phyloP scores from a whole-genome alignment of 2,329 filamentous ascomycete species.

The Cryphonectria radicalis region DNA sequence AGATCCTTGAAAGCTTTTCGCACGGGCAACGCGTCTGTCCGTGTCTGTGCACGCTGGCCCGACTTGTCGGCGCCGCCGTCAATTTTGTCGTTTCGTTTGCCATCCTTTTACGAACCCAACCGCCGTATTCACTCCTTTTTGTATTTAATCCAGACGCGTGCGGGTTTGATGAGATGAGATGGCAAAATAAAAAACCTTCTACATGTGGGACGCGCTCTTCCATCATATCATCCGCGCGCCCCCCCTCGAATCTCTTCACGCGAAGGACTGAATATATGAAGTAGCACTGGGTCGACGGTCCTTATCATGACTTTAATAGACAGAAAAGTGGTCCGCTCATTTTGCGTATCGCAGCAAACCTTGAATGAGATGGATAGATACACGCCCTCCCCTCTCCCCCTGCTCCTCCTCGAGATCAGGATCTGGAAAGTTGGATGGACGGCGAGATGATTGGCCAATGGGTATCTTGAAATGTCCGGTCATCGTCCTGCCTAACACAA shows the following conservation, averaged over 20 bases:
- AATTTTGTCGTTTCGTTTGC: neutral
- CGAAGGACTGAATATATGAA: slow-evolving; percentile 1
- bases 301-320: slow-evolving; percentile 24
- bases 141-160: neutral
- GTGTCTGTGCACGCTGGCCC: slow-evolving; percentile 19
- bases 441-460: slow-evolving; percentile 26
- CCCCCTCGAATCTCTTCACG: slow-evolving; percentile 13
- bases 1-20: neutral
- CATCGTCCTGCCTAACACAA: neutral
- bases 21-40: neutral
- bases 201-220: neutral
- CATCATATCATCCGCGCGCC: neutral
- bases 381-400: slow-evolving; percentile 12
- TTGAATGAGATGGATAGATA: slow-evolving; percentile 15
- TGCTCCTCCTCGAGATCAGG: slow-evolving; percentile 14
- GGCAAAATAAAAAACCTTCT: neutral
- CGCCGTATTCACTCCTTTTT: slow-evolving; percentile 9
- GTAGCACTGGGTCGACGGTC: slow-evolving; percentile 10
- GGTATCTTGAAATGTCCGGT: neutral
- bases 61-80: slow-evolving; percentile 19
- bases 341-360: slow-evolving; percentile 23
- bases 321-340: slow-evolving; percentile 29
- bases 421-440: slow-evolving; percentile 15
- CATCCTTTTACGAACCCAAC: slow-evolving; percentile 13
- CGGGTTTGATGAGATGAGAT: neutral